phyloP scores from a whole-genome alignment of 371 early-diverging fungal genomes.

The Mortierella sp. region DNA sequence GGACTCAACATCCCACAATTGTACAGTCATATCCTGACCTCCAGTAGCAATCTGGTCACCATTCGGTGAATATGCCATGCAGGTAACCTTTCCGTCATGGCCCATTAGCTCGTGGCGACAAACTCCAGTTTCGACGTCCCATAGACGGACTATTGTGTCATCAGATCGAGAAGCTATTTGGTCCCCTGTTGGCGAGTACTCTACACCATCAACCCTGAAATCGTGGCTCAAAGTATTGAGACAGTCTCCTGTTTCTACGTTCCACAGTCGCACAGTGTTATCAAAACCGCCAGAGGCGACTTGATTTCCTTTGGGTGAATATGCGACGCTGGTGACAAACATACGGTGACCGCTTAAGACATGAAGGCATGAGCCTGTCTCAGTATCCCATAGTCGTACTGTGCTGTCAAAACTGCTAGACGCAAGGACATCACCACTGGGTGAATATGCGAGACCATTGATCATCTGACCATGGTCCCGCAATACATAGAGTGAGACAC shows the following conservation, averaged over 20 bases:
- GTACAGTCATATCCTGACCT: slow-evolving; percentile 4
- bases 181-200: neutral
- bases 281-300: neutral
- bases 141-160: slow-evolving; percentile 20
- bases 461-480: no score
- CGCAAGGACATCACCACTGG: neutral
- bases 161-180: neutral
- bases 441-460: neutral
- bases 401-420: neutral
- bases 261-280: neutral
- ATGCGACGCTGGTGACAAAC: neutral
- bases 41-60: slow-evolving; percentile 11
- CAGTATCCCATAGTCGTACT: neutral
- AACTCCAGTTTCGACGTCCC: slow-evolving; percentile 9
- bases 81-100: slow-evolving; percentile 1
- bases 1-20: slow-evolving; percentile 9
- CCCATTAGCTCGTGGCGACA: neutral
- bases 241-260: neutral
- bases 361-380: neutral
- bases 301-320: neutral
- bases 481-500: neutral
- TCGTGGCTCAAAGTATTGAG: neutral
- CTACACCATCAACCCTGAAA: neutral
- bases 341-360: neutral
- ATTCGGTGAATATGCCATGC: slow-evolving; percentile 9